Base-by-base conservation (phyloP, 1,284 basidiomycete genomes). In the Cutaneotrichosporon spelunceum region DNA sequence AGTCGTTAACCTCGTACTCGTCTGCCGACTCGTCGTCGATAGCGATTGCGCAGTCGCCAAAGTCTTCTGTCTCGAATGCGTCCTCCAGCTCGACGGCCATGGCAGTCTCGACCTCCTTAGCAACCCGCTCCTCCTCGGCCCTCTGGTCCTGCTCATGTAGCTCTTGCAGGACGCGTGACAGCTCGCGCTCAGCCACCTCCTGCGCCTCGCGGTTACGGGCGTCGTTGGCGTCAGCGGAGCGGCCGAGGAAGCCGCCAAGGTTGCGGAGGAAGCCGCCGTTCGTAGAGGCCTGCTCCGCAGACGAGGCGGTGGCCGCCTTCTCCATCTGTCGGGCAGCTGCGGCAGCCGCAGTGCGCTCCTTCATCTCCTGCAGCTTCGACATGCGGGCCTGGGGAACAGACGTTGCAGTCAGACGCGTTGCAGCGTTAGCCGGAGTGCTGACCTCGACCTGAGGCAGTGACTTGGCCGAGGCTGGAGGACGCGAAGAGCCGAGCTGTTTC, bases 231-330 rank as follows among this genome's bases (percentile, higher is more conserved):
- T 63, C 56, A 27, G 66, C 66, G n/a, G 65, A 68, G 1, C 75
- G 61, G 59, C 56, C 67, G 19, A 54, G 63, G 59, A 54, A 66
- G 55, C 69, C 66, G 7, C 72, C 69, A 26, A 78, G 53, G 30
- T 72, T 71, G 9, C 70, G 65, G 2, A 78, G 61, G 68, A 78
- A 78, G 5, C 76, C 50, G 19, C 70, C 70, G 14, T 70, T 69
- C 29, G 68, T 63, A 21, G 64, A 61, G 11, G 63, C 13, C 48
- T 63, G 33, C 16, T 36, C 39, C 11, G 39, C 27, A 21, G 57
- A 42, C 44, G 60, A 50, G 9, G 58, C 45, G 3, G 52, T 55
- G 0, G 67, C 67, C 14, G 56, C 54, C 54, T 69, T 71, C 58
- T 71, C 66, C 57, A 60, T 36, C 47, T 60, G 54, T 53, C 68